These are phyloP conservation scores for Podochytrium sp. DNA, from an alignment of 192 early-diverging fungal genomes.

Conservation along the genomic window DNA sequence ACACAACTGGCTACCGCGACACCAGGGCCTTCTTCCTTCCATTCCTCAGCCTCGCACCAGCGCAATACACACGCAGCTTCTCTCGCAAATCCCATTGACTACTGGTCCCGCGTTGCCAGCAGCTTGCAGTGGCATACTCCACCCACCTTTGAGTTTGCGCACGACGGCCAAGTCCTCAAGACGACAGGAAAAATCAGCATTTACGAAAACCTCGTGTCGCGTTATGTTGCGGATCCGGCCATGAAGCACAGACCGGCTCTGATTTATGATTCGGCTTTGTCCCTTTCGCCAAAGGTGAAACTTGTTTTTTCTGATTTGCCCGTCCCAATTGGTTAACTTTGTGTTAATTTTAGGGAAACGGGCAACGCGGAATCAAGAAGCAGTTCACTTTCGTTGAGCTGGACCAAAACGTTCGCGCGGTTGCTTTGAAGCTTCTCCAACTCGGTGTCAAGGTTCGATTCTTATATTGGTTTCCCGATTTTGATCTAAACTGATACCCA, in stretches of 20 bases:
- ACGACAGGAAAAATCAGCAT: constrained; percentile 76
- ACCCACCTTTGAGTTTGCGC: constrained; percentile 43
- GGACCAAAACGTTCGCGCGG: constrained; percentile 4
- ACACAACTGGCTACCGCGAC: too few species aligned
- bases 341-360: too few species aligned
- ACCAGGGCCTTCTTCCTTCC: too few species aligned
- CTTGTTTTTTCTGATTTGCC: too few species aligned
- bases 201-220: constrained; percentile 80
- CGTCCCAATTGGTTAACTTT: neutral
- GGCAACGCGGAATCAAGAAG: neutral
- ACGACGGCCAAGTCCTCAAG: constrained; percentile 50
- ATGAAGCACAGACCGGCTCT: constrained; percentile 18
- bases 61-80: constrained; percentile 35
- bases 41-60: too few species aligned
- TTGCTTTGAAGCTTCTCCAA: constrained; percentile 65
- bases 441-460: constrained; percentile 67
- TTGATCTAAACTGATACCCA: too few species aligned
- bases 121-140: constrained; percentile 53
- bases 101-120: constrained; percentile 54
- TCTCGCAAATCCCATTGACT: constrained; percentile 48
- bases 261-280: constrained; percentile 11
- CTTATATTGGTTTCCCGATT: too few species aligned
- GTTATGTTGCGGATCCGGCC: constrained; percentile 64
- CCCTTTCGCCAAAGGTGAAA: neutral
- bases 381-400: neutral